Percentiles rank a stretch among this genome's conserved stretches.
Evolutionary conservation across 495 filamentous ascomycete genomes (phyloP).

Genomic region (Tuber umbilicatum): DNA sequence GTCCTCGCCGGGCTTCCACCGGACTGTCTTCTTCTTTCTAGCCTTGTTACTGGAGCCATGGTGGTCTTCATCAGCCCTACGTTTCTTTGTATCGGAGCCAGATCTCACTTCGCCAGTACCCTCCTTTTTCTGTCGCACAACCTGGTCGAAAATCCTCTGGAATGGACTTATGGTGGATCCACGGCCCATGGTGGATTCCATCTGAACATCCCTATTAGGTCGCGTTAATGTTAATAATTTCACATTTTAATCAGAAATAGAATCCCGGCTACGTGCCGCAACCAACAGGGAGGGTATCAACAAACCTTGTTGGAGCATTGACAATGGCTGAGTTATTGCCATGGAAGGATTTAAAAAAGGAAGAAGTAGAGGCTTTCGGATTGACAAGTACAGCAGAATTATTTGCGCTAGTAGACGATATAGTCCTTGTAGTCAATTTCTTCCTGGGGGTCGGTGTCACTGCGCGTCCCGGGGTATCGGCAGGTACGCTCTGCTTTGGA

Average conservation of each 20-base stretch:
- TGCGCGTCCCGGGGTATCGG: constrained; percentile 35
- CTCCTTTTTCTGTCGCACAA: constrained; percentile 38
- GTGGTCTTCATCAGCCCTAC: constrained; percentile 35
- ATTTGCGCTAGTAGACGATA: constrained; percentile 28
- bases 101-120: constrained; percentile 31
- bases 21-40: constrained; percentile 43
- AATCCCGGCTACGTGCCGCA: constrained; percentile 26
- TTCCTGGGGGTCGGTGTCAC: constrained; percentile 31
- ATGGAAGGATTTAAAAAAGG: constrained; percentile 40
- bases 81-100: constrained; percentile 34
- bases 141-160: constrained; percentile 41
- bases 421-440: constrained; percentile 41
- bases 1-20: constrained; percentile 41
- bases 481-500: constrained; percentile 34
- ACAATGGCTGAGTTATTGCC: constrained; percentile 34
- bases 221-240: constrained; percentile 38
- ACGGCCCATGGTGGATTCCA: constrained; percentile 31
- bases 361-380: constrained; percentile 38
- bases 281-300: constrained; percentile 30
- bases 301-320: constrained; percentile 38
- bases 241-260: constrained; percentile 25
- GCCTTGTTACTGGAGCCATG: constrained; percentile 38
- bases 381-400: constrained; percentile 26
- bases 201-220: constrained; percentile 35
- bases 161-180: constrained; percentile 27